These are phyloP conservation scores for Apiospora saccharicola DNA, from an alignment of 2,329 filamentous ascomycete genomes.

Conservation along the genomic window DNA sequence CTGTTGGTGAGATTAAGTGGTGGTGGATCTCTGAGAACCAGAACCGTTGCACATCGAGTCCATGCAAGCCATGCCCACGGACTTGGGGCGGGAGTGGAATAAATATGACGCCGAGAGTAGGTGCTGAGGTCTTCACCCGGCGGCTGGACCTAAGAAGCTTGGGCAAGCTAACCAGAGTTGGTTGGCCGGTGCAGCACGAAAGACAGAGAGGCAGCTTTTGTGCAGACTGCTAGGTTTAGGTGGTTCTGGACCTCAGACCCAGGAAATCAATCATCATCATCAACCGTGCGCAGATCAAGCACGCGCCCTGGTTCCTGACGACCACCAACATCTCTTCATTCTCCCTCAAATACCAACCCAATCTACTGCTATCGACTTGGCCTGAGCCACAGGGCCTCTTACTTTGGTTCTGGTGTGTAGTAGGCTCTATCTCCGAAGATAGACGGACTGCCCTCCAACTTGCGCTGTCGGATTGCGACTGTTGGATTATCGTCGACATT, in stretches of 20 bases:
- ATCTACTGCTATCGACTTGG: background rate
- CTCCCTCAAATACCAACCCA: slow-evolving; percentile 1
- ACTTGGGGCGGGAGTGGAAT: slow-evolving; percentile 20
- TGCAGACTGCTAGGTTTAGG: background rate
- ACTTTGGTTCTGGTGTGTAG: background rate
- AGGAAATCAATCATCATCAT: slow-evolving; percentile 20
- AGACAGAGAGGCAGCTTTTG: slow-evolving; percentile 9
- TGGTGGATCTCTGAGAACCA: background rate
- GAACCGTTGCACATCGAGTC: background rate
- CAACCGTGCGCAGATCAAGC: slow-evolving; percentile 16
- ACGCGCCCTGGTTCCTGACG: slow-evolving; percentile 13
- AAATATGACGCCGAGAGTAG: slow-evolving; percentile 8
- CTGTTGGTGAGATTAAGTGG: background rate
- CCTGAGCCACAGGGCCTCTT: background rate
- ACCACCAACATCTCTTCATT: slow-evolving; percentile 1
- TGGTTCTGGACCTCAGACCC: background rate
- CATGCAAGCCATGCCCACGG: background rate
- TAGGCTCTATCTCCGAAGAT: background rate
- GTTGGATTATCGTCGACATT: slow-evolving; percentile 6
- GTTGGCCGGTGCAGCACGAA: background rate
- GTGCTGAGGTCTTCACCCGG: background rate
- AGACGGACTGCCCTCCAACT: background rate
- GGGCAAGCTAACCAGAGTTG: background rate
- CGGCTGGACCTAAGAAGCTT: background rate
- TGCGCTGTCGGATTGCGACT: background rate